Evolutionary conservation across 371 early-diverging fungal species (phyloP).

Genomic region (Mucor velutinosus): DNA sequence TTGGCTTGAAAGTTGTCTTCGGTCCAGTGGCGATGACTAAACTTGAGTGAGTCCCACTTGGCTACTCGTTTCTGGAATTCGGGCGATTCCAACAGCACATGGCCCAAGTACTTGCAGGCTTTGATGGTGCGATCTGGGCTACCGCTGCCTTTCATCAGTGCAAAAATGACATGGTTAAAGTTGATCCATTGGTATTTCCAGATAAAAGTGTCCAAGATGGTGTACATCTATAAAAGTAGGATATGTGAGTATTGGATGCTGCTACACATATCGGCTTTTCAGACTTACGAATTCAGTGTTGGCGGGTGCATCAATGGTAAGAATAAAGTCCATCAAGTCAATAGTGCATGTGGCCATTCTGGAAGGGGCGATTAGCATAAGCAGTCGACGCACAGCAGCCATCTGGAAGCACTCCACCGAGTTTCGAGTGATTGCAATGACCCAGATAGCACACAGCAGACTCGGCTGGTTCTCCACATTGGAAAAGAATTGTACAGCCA

Average conservation of each 20-base stretch:
- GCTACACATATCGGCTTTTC: too few relatives aligned
- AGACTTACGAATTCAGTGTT: constrained; percentile 38
- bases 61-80: constrained; percentile 60
- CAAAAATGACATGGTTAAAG: constrained; percentile 75
- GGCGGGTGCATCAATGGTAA: constrained; percentile 45
- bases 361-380: constrained; percentile 69
- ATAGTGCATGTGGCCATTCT: constrained; percentile 71
- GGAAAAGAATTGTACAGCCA: constrained; percentile 54
- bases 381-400: constrained; percentile 64
- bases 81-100: constrained; percentile 64
- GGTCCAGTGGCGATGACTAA: constrained; percentile 74
- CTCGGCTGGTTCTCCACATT: constrained; percentile 61
- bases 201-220: constrained; percentile 66
- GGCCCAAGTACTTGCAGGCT: constrained; percentile 56
- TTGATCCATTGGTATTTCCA: constrained; percentile 73
- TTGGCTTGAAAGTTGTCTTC: constrained; percentile 73
- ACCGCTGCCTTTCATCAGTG: constrained; percentile 68
- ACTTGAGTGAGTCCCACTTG: constrained; percentile 69
- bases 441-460: constrained; percentile 73
- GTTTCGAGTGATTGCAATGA: constrained; percentile 43
- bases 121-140: constrained; percentile 44
- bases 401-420: constrained; percentile 43
- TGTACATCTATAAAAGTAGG: constrained; percentile 33
- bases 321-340: constrained; percentile 67
- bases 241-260: neutral